Evolutionary conservation across 2,329 filamentous ascomycete genomes (phyloP).

Genomic region (Cryphonectria naterciae): DNA sequence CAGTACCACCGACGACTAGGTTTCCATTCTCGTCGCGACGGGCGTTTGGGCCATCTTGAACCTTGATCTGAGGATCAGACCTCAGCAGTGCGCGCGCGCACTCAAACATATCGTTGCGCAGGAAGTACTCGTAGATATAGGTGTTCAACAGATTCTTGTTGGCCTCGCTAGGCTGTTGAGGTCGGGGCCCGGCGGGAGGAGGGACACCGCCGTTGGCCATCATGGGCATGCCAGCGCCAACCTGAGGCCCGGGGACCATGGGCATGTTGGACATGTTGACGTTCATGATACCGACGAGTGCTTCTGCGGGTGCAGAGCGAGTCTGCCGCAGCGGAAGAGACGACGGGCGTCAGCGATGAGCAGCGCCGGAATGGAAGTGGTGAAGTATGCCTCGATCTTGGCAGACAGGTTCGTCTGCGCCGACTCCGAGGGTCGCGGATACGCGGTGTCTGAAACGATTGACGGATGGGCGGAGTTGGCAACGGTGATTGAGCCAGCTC

Average conservation of each 20-base stretch:
- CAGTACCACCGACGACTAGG: conserved; percentile 67
- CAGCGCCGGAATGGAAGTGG: conserved; percentile 10
- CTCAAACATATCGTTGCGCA: conserved; percentile 83
- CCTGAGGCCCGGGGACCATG: conserved; percentile 65
- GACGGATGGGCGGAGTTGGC: conserved; percentile 22
- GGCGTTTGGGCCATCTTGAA: conserved; percentile 71
- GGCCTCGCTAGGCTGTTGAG: conserved; percentile 48
- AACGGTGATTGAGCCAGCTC: conserved; percentile 28
- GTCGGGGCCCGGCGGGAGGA: conserved; percentile 41
- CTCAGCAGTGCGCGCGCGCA: conserved; percentile 76
- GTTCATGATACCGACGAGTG: conserved; percentile 53
- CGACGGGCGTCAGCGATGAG: conserved; percentile 19
- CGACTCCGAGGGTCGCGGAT: conserved; percentile 14
- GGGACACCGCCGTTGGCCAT: conserved; percentile 62
- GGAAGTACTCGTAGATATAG: conserved; percentile 90
- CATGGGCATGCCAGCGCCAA: conserved; percentile 67
- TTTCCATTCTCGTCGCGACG: conserved; percentile 71
- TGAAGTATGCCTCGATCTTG: conserved; percentile 12
- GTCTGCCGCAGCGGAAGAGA: conserved; percentile 39
- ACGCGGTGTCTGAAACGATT: conserved; percentile 20
- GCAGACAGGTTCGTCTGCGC: conserved; percentile 14
- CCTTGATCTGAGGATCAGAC: conserved; percentile 68
- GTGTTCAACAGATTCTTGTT: conserved; percentile 72
- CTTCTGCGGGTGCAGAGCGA: conserved; percentile 41
- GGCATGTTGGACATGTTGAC: conserved; percentile 72